phyloP scores from a whole-genome alignment of 768 basidiomycete genomes.

The Gautieria morchelliformis region DNA sequence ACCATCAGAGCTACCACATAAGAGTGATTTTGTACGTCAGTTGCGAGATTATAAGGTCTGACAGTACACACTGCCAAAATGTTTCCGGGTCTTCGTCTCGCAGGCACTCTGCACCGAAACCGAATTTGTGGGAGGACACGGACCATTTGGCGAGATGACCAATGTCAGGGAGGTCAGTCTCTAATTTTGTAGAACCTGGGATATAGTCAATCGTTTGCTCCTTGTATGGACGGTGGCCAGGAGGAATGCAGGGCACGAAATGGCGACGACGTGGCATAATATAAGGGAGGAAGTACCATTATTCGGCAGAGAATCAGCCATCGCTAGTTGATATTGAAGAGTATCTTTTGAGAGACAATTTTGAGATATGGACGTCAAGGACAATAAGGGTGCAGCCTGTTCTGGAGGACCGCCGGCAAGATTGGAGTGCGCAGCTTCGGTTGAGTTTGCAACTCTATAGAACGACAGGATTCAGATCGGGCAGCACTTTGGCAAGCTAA shows the following conservation, averaged over 20 bases:
- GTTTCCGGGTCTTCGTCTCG: conserved; percentile 83
- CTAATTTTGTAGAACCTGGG: conserved; percentile 2
- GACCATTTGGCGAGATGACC: conserved; percentile 89
- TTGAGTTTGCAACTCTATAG: too few relatives aligned
- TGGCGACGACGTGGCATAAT: neutral
- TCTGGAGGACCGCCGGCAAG: neutral
- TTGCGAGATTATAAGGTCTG: neutral
- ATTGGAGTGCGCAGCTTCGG: too few relatives aligned
- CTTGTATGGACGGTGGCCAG: neutral
- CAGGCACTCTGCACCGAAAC: conserved; percentile 89
- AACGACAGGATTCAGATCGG: too few relatives aligned
- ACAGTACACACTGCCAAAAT: conserved; percentile 86
- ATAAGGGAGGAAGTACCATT: neutral
- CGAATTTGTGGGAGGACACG: conserved; percentile 93
- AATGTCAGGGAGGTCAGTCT: conserved; percentile 48
- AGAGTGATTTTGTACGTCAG: neutral
- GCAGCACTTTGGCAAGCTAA: too few relatives aligned
- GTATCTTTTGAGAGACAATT: neutral
- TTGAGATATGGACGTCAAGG: neutral
- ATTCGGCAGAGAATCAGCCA: conserved; percentile 6
- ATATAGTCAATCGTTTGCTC: conserved; percentile 1
- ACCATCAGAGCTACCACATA: conserved; percentile 64
- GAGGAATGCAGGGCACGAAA: neutral
- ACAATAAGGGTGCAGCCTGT: neutral
- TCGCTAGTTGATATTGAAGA: neutral